Percentiles rank a stretch among this genome's conserved stretches.
Conservation (phyloP, 2,329 filamentous ascomycete genomes). For the Chalaropsis ovoidea region DNA sequence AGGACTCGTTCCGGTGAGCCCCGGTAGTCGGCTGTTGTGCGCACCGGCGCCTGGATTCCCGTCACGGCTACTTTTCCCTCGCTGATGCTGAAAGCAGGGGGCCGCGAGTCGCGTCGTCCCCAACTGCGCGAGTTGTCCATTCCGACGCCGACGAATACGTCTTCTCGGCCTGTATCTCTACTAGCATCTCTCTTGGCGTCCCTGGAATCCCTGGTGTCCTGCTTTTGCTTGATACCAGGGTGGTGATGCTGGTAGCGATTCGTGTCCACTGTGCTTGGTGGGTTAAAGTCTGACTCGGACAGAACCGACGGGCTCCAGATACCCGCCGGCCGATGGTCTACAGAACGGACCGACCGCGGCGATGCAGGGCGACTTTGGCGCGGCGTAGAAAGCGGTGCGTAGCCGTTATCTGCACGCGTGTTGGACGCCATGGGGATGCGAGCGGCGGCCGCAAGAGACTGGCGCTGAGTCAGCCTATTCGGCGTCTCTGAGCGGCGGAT, state of each 20-base stretch:
- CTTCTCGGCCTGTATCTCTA: slow-evolving; percentile 7
- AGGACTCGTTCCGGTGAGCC: slow-evolving; percentile 18
- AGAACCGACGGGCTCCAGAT: slow-evolving; percentile 27
- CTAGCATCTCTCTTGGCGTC: not conserved
- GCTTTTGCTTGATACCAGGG: not conserved
- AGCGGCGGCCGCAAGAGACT: slow-evolving; percentile 19
- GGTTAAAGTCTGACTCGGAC: slow-evolving; percentile 27
- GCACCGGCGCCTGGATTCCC: slow-evolving; percentile 8
- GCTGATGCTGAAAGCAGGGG: slow-evolving; percentile 22
- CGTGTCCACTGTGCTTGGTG: slow-evolving; percentile 24
- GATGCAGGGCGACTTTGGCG: slow-evolving; percentile 9
- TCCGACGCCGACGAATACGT: slow-evolving; percentile 22
- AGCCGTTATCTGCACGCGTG: not conserved
- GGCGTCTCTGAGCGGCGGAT: slow-evolving; percentile 21
- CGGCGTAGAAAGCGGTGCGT: slow-evolving; percentile 12
- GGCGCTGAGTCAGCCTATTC: slow-evolving; percentile 17
- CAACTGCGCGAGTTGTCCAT: slow-evolving; percentile 19
- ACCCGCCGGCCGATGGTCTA: slow-evolving; percentile 20
- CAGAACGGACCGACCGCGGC: slow-evolving; percentile 22
- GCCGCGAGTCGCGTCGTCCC: slow-evolving; percentile 22
- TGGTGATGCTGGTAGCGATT: slow-evolving; percentile 17
- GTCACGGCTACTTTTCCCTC: slow-evolving; percentile 23
- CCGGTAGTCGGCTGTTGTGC: slow-evolving; percentile 14
- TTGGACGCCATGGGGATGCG: slow-evolving; percentile 17
- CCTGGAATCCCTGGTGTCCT: not conserved